Base-by-base conservation (phyloP, 176 grass and related monocot species). In the Thinopyrum elongatum region DNA sequence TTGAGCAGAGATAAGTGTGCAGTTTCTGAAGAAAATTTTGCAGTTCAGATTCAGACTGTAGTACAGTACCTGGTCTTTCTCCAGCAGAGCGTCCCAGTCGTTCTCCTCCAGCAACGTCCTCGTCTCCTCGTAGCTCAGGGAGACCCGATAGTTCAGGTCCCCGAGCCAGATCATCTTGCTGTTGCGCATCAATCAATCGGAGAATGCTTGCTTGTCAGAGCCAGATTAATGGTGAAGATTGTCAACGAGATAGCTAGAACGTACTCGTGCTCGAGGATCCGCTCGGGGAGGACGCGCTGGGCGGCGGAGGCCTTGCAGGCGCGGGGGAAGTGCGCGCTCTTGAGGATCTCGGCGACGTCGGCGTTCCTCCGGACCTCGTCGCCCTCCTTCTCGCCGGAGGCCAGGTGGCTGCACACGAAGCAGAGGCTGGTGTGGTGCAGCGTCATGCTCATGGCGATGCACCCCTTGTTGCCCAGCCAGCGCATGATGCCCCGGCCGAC, bases 401-500 rank as follows among this genome's bases (percentile, higher is more conserved):
- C 92, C 17, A 99, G 93, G 88, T 96, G 94, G 90, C 94, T 92
- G 85, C 97, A 99, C 41, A 96, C 92, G 82, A 99, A 99, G 90
- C 94, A 99, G 80, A 99, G 46, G 80, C 82, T 94, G 22, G 94
- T 94, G 79, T 64, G 71, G 76, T 88, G 90, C 78, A 99, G 79
- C 27, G 94, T 95, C 97, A 96, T 94, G 97, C 94, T 94, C 35
- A 96, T 88, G 14, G 92, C 94, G 66, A 99, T 94, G 87, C 94
- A 99, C 3, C 97, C 97, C 94, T 99, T 99, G 85, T 99, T 99
- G 11, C 97, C 97, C 17, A 99, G 97, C 62, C 88, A 91, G 10
- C 97, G 94, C 97, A 94, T 96, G 88, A 99, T 99, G 68, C 97
- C 97, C 78, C 97, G 83, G 27, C 94, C 92, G 8, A 99, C 88